These are phyloP conservation scores for Penicillium hesseltinei DNA, from an alignment of 2,329 filamentous ascomycete genomes.

Conservation along the genomic window DNA sequence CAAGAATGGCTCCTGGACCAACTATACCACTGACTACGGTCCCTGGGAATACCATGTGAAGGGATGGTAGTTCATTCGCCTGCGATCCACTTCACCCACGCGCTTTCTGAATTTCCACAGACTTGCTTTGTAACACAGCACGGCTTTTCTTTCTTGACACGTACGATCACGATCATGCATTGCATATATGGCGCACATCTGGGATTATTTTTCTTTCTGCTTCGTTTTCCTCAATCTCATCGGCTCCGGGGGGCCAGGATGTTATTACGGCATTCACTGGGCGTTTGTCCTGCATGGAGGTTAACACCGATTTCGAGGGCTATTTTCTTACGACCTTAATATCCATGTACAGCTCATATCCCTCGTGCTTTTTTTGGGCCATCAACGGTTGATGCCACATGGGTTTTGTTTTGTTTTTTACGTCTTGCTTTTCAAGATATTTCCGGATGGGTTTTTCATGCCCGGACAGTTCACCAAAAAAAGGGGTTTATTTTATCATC, in stretches of 20 bases:
- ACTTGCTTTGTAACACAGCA: conserved; percentile 15
- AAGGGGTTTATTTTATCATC: conserved; percentile 15
- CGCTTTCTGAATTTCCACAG: background rate
- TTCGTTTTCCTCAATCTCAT: conserved; percentile 12
- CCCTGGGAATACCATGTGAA: conserved; percentile 81
- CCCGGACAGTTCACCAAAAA: conserved; percentile 18
- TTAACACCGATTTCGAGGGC: conserved; percentile 18
- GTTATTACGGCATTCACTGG: conserved; percentile 32
- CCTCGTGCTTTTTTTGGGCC: conserved; percentile 13
- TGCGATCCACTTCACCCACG: background rate
- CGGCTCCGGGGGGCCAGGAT: conserved; percentile 14
- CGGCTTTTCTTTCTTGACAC: conserved; percentile 26
- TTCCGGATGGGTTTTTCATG: conserved; percentile 1
- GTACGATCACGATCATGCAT: conserved; percentile 40
- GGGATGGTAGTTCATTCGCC: conserved; percentile 64
- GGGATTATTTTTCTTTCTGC: conserved; percentile 27
- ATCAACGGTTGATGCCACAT: conserved; percentile 21
- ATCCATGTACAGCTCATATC: conserved; percentile 35
- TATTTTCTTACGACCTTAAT: conserved; percentile 28
- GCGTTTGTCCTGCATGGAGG: conserved; percentile 27
- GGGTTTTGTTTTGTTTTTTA: conserved; percentile 8
- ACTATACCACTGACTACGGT: conserved; percentile 74
- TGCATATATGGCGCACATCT: conserved; percentile 40
- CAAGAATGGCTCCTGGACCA: conserved; percentile 75
- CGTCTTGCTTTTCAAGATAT: conserved; percentile 8